Base-by-base conservation (phyloP, 2,329 filamentous ascomycete species). In the Monilinia fructicola region DNA sequence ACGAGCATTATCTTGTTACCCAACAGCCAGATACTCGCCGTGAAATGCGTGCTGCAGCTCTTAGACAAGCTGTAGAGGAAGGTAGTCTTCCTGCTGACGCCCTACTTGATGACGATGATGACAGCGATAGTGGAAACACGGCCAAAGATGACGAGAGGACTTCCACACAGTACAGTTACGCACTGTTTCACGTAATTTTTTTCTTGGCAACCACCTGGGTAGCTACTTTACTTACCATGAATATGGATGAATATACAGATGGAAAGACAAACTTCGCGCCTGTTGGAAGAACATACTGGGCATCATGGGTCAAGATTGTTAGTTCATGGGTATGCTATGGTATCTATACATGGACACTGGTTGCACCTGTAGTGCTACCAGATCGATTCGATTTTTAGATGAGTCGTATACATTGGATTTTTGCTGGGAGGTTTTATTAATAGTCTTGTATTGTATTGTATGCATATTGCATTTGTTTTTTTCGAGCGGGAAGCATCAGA, bases 251-350 rank as follows among this genome's bases (percentile, higher is more conserved):
- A 69, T 80, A 82, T 53, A 86, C 87, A 67, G 83, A 85, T 55
- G 84, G 85, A 65, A 84, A 87, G 59, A 88, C 93, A 73, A 89
- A 93, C 75, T 98, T 99, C 78, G 92, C 92, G 2, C 92, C 94
- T 0, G 94, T 99, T 4, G 95, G 95, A 26, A 85, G 95, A 67
- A 98, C 94, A 6, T 96, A 98, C 79, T 96, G 93, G 86, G 95
- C 95, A 42, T 97, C 92, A 76, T 99, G 96, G 95, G 93, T 97
- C 73, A 99, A 99, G 87, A 98, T 99, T 78, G 88, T 97, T 64
- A 96, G 93, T 78, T 89, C 94, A 23, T 99, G 95, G 95, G 89
- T 95, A 65, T 99, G 95, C 81, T 97, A 99, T 78, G 88, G 82
- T 62, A 91, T 99, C 78, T 99, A 98, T 76, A 85, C 88, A 38